Base-by-base conservation (phyloP, 139 green algal species). In the Tetradesmus obliquus region DNA sequence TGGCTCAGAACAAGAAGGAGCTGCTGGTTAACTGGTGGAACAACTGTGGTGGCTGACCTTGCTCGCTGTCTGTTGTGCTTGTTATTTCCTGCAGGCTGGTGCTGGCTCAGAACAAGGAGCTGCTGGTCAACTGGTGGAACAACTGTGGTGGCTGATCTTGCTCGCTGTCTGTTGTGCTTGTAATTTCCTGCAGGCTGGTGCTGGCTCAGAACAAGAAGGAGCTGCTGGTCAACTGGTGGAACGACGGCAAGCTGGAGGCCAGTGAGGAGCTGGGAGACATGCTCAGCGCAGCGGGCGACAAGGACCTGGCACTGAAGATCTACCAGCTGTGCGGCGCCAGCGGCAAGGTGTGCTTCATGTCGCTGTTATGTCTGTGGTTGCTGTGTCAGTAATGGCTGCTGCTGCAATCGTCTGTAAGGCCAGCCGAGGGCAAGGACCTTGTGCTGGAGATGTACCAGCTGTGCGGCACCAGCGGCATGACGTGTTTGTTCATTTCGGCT, bases 121-220 rank as follows among this genome's bases (percentile, higher is more conserved):
- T 71, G 60, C 60, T 71, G 60, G 7, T 71, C 60, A 71, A 19
- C 60, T 71, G 60, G 60, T 71, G 60, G 60, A 71, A 71, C 32
- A 45, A 45, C 32, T 45, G 32, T 45, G 32, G 32, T 45, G 32
- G 32, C 32, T 45, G 32, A 45, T 45, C 32, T 45, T 45, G 32
- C 32, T 45, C 32, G 32, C 32, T 45, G 32, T n/a, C 66, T 76
- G 66, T 66, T 66, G 57, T 7, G 57, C 66, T 4, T 76, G 2
- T 76, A 17, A 8, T n/a, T 17, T 24, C 66, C 12, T 55, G 12
- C 91, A 95, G 94, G 91, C 96, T 99, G 83, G 98, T 99, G 79
- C 94, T 99, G 88, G 92, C 89, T 81, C 98, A 99, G 93, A 99
- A 99, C 96, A 99, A 99, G 96, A 99, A 99, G 95, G 97, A 99